Evolutionary conservation across 2,329 filamentous ascomycete species (phyloP).

Genomic region (Aspergillus sp.): DNA sequence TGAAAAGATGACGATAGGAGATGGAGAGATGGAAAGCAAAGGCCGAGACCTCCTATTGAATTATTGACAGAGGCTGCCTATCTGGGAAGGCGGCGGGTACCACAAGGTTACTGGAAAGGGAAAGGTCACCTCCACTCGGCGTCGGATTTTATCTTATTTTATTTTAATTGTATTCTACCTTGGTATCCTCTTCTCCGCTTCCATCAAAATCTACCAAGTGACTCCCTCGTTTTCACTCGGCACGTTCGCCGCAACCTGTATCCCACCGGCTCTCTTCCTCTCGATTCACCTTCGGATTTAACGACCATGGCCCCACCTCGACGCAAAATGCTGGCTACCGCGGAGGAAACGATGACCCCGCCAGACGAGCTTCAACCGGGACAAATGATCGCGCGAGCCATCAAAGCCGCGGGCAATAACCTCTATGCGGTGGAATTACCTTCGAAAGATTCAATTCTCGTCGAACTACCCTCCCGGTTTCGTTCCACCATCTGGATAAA

Average conservation of each 20-base stretch:
- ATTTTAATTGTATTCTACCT: not conserved
- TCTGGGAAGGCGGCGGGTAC: too few relatives aligned
- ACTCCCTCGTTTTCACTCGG: not conserved
- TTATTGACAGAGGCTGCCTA: too few relatives aligned
- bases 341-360: conserved; percentile 66
- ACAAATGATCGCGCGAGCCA: conserved; percentile 71
- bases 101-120: too few relatives aligned
- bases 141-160: not conserved
- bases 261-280: not conserved
- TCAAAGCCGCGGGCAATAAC: conserved; percentile 84
- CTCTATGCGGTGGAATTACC: conserved; percentile 78
- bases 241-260: not conserved
- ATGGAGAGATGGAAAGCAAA: too few relatives aligned
- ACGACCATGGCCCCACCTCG: conserved; percentile 70
- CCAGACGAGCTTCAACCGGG: conserved; percentile 53
- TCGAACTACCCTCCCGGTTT: conserved; percentile 81
- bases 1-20: too few relatives aligned
- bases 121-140: too few relatives aligned
- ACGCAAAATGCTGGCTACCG: conserved; percentile 73
- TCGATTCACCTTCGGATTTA: conserved; percentile 47
- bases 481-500: conserved; percentile 93
- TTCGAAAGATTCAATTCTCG: conserved; percentile 63
- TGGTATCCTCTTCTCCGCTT: not conserved
- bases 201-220: not conserved
- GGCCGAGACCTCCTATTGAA: too few relatives aligned